Percentiles rank a stretch among this genome's conserved stretches.
Evolutionary conservation across 1,284 basidiomycete genomes (phyloP).

Genomic region (Rhodofomes roseus): DNA sequence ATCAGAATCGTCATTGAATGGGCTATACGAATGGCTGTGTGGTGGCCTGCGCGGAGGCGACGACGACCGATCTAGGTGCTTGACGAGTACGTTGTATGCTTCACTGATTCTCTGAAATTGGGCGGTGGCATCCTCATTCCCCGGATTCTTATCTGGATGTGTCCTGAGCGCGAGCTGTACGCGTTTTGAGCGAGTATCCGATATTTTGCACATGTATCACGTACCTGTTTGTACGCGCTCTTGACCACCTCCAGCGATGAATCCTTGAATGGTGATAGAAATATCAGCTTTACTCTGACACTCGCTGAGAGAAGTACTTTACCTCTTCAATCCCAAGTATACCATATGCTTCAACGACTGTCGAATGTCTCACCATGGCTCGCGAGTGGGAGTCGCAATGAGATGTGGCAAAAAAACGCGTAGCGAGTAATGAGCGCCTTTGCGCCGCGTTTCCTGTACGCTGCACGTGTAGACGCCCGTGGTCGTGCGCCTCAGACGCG

Average conservation of each 20-base stretch:
- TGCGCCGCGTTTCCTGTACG: background rate
- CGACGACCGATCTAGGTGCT: conserved; percentile 44
- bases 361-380: conserved; percentile 23
- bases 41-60: conserved; percentile 20
- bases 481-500: background rate
- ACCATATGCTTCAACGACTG: conserved; percentile 47
- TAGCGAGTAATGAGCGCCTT: background rate
- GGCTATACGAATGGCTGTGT: conserved; percentile 12
- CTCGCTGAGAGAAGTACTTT: conserved; percentile 8
- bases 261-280: conserved; percentile 36
- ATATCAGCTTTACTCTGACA: background rate
- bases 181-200: background rate
- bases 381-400: background rate
- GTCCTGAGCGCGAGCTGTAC: conserved; percentile 56
- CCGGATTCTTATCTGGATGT: conserved; percentile 73
- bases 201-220: background rate
- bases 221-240: conserved; percentile 62
- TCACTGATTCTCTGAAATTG: conserved; percentile 66
- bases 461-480: background rate
- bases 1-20: conserved; percentile 31
- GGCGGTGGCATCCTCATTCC: conserved; percentile 57
- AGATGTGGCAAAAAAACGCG: conserved; percentile 8
- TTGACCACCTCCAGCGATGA: conserved; percentile 60
- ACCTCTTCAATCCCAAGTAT: conserved; percentile 61
- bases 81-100: conserved; percentile 59